Percentiles rank a stretch among this genome's conserved stretches.
These are phyloP conservation scores for Podaxis rugospora DNA, from an alignment of 768 basidiomycete genomes.

Conservation along the genomic window DNA sequence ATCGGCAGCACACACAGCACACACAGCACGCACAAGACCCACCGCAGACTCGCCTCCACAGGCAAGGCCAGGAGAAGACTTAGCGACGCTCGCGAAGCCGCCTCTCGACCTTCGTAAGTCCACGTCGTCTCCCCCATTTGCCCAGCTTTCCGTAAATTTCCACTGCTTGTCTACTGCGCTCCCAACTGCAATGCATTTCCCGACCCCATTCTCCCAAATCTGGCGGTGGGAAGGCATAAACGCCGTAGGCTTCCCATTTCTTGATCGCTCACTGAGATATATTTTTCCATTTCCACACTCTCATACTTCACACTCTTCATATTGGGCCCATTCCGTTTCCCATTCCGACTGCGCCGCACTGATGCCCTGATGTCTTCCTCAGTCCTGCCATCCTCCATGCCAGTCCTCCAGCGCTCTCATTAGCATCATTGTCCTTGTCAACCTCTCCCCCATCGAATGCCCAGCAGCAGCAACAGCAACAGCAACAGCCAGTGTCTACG, in stretches of 20 bases:
- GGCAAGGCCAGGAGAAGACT: constrained; percentile 67
- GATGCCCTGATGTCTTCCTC: neutral
- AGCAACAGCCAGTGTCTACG: constrained; percentile 11
- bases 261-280: neutral
- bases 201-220: neutral
- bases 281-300: neutral
- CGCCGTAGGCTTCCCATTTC: constrained; percentile 6
- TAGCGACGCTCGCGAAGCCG: constrained; percentile 79
- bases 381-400: constrained; percentile 31
- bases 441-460: constrained; percentile 31
- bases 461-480: constrained; percentile 9
- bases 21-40: constrained; percentile 34
- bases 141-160: constrained; percentile 7
- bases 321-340: neutral
- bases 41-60: constrained; percentile 67
- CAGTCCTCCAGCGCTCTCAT: constrained; percentile 33
- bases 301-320: neutral
- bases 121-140: neutral
- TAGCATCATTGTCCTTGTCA: constrained; percentile 41
- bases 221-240: neutral
- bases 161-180: constrained; percentile 8
- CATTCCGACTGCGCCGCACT: neutral
- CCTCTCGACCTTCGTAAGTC: constrained; percentile 68
- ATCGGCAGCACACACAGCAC: constrained; percentile 19
- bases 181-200: neutral